These are phyloP conservation scores for Gnetum montanum DNA, from an alignment of 75 land plant species.

Conservation along the genomic window DNA sequence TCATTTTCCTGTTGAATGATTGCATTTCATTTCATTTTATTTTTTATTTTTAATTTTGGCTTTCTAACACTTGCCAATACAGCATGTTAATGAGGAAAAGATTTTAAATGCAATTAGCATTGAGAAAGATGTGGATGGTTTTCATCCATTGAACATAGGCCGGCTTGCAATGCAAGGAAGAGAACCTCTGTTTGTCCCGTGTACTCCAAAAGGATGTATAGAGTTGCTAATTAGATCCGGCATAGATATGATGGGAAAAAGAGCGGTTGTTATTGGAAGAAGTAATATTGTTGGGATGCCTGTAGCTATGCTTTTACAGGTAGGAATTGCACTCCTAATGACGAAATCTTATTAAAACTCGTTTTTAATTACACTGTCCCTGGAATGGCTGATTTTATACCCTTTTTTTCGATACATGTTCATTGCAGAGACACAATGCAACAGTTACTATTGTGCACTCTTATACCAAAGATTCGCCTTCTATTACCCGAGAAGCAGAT, in stretches of 20 bases:
- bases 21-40: no score
- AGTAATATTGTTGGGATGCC: conserved; percentile 89
- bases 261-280: conserved; percentile 83
- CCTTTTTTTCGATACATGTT: no score
- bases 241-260: conserved; percentile 66
- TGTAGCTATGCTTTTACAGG: conserved; percentile 77
- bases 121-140: conserved; percentile 93
- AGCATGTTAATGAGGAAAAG: conserved; percentile 77
- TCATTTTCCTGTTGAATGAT: no score
- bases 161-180: conserved; percentile 74
- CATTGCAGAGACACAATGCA: conserved; percentile 69
- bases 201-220: conserved; percentile 88
- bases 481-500: conserved; percentile 64
- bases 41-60: no score
- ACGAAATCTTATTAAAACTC: no score
- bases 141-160: conserved; percentile 84
- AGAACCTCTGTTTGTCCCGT: conserved; percentile 69
- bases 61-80: no score
- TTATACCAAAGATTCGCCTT: conserved; percentile 48
- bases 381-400: no score
- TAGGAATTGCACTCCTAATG: conserved; percentile 17
- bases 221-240: conserved; percentile 64
- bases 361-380: no score
- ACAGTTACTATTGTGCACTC: conserved; percentile 67
- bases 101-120: conserved; percentile 47